Conservation (phyloP, 2,329 filamentous ascomycete species). For the Tolypocladium album region DNA sequence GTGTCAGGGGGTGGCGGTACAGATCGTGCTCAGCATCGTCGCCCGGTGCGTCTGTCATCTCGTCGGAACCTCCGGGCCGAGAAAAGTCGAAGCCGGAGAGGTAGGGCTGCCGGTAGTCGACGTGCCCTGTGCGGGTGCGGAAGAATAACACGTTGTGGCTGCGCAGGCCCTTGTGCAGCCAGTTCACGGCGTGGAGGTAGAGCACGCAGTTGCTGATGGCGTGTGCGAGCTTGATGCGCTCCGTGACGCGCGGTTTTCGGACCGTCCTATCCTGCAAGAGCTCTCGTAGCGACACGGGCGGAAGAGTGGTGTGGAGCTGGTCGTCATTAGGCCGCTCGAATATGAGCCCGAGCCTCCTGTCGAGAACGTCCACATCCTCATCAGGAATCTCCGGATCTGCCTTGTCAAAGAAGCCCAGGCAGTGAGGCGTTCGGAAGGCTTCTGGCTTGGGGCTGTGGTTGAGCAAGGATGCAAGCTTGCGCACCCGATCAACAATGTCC, state of each 20-base stretch:
- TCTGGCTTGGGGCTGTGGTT: slow-evolving; percentile 35
- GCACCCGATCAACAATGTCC: slow-evolving; percentile 31
- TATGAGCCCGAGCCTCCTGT: slow-evolving; percentile 38
- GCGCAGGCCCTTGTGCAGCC: slow-evolving; percentile 48
- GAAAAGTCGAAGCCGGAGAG: slow-evolving; percentile 45
- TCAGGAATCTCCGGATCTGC: slow-evolving; percentile 18
- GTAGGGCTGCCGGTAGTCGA: slow-evolving; percentile 29
- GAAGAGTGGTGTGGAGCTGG: slow-evolving; percentile 20
- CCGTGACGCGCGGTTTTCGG: slow-evolving; percentile 37
- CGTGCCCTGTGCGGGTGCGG: slow-evolving; percentile 13
- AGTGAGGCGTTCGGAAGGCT: slow-evolving; percentile 38
- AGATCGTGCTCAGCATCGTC: slow-evolving; percentile 34
- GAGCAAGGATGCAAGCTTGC: slow-evolving; percentile 35
- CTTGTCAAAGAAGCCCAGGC: slow-evolving; percentile 40
- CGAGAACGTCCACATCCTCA: slow-evolving; percentile 29
- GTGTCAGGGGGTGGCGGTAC: slow-evolving; percentile 37
- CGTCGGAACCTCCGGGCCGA: slow-evolving; percentile 36
- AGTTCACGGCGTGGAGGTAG: slow-evolving; percentile 43
- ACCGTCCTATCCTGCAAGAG: slow-evolving; percentile 26
- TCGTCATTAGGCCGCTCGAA: slow-evolving; percentile 36
- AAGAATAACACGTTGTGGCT: slow-evolving; percentile 44
- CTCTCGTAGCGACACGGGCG: slow-evolving; percentile 35
- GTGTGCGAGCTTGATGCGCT: slow-evolving; percentile 38
- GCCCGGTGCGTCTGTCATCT: slow-evolving; percentile 37
- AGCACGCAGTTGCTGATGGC: slow-evolving; percentile 41